Evolutionary conservation across 2,329 filamentous ascomycete genomes (phyloP).

Genomic region (Trichoderma lentiforme): DNA sequence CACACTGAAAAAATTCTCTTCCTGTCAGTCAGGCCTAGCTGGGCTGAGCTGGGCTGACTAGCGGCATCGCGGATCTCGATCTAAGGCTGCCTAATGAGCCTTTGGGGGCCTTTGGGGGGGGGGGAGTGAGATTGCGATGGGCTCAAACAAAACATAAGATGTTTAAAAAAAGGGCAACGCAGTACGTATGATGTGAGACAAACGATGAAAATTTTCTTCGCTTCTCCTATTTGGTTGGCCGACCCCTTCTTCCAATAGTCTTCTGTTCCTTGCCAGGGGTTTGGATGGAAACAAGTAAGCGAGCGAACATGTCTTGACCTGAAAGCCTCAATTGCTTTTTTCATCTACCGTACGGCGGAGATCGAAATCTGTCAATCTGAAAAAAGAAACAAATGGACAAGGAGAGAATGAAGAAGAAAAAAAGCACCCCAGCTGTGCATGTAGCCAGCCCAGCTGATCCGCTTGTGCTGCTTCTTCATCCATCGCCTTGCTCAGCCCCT

Average conservation of each 20-base stretch:
- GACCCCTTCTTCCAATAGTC: neutral
- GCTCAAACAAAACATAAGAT: neutral
- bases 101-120: neutral
- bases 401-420: neutral
- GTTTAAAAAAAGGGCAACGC: neutral
- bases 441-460: neutral
- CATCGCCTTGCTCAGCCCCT: neutral
- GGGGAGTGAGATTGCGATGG: neutral
- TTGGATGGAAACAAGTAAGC: neutral
- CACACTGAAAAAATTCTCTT: neutral
- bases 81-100: neutral
- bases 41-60: constrained; percentile 16
- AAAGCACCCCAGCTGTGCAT: neutral
- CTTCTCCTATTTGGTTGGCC: neutral
- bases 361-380: neutral
- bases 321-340: neutral
- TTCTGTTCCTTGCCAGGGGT: neutral
- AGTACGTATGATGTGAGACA: constrained; percentile 1
- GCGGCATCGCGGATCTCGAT: constrained; percentile 15
- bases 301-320: neutral
- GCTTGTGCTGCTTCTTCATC: neutral
- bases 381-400: neutral
- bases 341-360: neutral
- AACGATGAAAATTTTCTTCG: neutral
- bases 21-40: neutral